Percentiles rank a stretch among this genome's conserved stretches.
Evolutionary conservation across 352 stramenopile species (phyloP).

Genomic region (Phytophthora nicotianae): DNA sequence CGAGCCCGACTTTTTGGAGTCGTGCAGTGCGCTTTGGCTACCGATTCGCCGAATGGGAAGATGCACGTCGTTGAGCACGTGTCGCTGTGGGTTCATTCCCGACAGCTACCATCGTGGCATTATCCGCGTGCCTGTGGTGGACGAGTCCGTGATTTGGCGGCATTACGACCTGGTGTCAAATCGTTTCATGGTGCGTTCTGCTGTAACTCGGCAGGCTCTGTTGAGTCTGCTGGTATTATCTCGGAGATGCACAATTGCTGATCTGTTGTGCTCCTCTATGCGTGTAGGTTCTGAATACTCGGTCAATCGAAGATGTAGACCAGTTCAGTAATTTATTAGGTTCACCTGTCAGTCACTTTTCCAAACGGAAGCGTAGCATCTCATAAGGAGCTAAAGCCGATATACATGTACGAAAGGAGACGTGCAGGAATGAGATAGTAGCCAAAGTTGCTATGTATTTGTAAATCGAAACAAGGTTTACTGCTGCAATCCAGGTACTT

Average conservation of each 20-base stretch:
- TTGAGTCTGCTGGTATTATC: background rate
- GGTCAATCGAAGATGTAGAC: slow-evolving; percentile 36
- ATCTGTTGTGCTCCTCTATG: too few species aligned
- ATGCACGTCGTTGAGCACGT: slow-evolving; percentile 58
- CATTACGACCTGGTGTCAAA: slow-evolving; percentile 70
- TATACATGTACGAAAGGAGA: background rate
- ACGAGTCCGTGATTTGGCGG: slow-evolving; percentile 78
- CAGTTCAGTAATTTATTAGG: slow-evolving; percentile 43
- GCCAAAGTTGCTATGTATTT: slow-evolving; percentile 23
- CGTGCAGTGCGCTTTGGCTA: slow-evolving; percentile 68
- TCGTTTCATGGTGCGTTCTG: slow-evolving; percentile 67
- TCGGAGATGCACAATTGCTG: slow-evolving; percentile 1
- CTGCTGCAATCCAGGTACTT: too few species aligned
- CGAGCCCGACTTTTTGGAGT: slow-evolving; percentile 77
- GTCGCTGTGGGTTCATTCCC: slow-evolving; percentile 72
- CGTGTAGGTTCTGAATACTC: slow-evolving; percentile 43
- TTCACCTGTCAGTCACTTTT: slow-evolving; percentile 26
- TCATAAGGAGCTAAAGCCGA: slow-evolving; percentile 25
- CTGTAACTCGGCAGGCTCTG: background rate
- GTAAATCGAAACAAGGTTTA: slow-evolving; percentile 9
- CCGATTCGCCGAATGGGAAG: slow-evolving; percentile 60
- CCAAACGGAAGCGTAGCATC: slow-evolving; percentile 42
- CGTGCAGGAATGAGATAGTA: background rate
- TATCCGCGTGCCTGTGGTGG: slow-evolving; percentile 68
- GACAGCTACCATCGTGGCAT: slow-evolving; percentile 76